These are phyloP conservation scores for Termitomyces eurrhizus DNA, from an alignment of 768 basidiomycete species.

Conservation along the genomic window DNA sequence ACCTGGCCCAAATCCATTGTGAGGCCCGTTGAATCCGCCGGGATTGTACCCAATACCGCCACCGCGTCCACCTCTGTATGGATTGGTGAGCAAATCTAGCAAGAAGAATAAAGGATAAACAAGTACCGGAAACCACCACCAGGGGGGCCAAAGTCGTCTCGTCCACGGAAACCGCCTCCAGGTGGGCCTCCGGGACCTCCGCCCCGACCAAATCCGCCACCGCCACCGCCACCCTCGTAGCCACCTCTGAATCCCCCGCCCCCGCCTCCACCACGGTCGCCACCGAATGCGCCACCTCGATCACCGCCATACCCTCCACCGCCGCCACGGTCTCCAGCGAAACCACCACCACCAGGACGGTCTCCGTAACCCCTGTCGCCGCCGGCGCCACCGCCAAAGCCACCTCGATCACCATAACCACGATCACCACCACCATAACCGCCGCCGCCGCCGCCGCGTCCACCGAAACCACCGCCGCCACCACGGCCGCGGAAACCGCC, in stretches of 20 bases:
- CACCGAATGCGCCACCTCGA: slow-evolving; percentile 36
- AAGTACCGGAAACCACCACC: slow-evolving; percentile 50
- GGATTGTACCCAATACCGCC: slow-evolving; percentile 71
- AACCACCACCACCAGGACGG: slow-evolving; percentile 32
- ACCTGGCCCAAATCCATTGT: slow-evolving; percentile 45
- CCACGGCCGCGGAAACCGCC: slow-evolving; percentile 37
- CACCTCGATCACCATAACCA: slow-evolving; percentile 32
- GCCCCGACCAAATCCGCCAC: slow-evolving; percentile 30
- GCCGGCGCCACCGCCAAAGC: slow-evolving; percentile 19
- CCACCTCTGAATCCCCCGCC: slow-evolving; percentile 34
- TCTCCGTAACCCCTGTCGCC: slow-evolving; percentile 35
- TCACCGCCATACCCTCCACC: slow-evolving; percentile 36
- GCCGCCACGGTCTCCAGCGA: slow-evolving; percentile 32
- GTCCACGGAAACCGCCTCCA: slow-evolving; percentile 37
- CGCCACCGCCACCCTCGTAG: slow-evolving; percentile 38
- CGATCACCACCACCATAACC: slow-evolving; percentile 47
- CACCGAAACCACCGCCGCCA: slow-evolving; percentile 33
- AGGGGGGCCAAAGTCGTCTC: slow-evolving; percentile 25
- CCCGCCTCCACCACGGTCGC: slow-evolving; percentile 29
- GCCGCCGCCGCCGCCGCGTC: slow-evolving; percentile 41
- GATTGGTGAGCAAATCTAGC: slow-evolving; percentile 12
- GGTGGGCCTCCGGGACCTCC: slow-evolving; percentile 16
- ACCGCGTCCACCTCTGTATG: slow-evolving; percentile 55
- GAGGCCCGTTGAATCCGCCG: slow-evolving; percentile 47
- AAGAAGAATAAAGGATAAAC: background rate